Evolutionary conservation across 352 stramenopile genomes (phyloP), one percentile per base, ranked within the genome.

Genomic region (Phytophthora pistaciae): DNA sequence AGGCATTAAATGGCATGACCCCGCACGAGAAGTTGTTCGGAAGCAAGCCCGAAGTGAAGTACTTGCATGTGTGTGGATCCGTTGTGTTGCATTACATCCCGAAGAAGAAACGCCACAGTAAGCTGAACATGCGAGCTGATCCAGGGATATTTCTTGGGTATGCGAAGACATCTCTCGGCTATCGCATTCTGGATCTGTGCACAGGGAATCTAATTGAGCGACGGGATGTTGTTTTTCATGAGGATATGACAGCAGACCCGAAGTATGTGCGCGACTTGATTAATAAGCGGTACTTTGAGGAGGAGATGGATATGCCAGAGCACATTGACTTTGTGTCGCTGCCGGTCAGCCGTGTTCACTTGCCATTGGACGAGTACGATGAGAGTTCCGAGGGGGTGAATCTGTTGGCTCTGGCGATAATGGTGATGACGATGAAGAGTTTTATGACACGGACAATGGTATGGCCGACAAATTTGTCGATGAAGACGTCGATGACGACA

Each of bases 41-140:
- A 6, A 9, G 13, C 9, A 68, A 49, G 14, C 40, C 62, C 14
- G 53, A 68, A 13, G 14, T 62, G 23, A 60, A 56, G 40, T 7
- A 62, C 54, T 9, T 69, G 10, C 38, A 53, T 21, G 42, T 63
- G 11, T 58, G 62, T 25, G 62, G 42, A 3, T 69, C 53, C 36
- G 53, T 69, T 25, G 62, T 44, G 1, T 69, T 53, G 14, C 5
- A 55, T 16, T 44, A 69, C 21, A 3, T 68, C 11, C 54, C 62
- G 2, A 69, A 69, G 33, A 4, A 33, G n/a, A 53, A 69, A 16
- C 25, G 38, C 7, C 1, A 0, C 1, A 53, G 50, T 44, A 69
- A 69, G 20, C 9, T 69, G 25, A 44, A 56, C 2, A 50, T 56
- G 13, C 9, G 44, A 31, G 54, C 62, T 40, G 36, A 33, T 4